phyloP scores from a whole-genome alignment of 345 rosid genomes.

The Bretschneidera sinensis region DNA sequence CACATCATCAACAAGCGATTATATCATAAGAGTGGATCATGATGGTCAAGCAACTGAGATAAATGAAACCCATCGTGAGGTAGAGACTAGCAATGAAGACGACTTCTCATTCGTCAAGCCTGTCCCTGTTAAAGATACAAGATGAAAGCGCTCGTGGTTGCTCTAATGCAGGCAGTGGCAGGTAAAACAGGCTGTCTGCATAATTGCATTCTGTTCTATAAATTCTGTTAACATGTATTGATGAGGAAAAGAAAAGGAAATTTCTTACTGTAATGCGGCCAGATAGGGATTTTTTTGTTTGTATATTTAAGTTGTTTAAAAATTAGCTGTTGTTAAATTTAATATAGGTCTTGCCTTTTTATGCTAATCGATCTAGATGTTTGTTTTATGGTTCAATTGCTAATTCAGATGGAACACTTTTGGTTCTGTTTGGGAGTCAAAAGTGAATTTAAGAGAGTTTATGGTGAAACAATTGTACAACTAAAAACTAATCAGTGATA shows the following conservation, averaged over 20 bases:
- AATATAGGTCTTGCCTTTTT: neutral
- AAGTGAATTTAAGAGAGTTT: no score
- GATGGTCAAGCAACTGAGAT: constrained; percentile 28
- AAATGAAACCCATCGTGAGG: constrained; percentile 23
- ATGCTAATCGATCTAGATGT: no score
- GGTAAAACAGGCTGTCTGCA: neutral
- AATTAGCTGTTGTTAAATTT: neutral
- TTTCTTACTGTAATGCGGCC: neutral
- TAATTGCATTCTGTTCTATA: constrained; percentile 1
- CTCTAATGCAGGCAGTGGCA: neutral
- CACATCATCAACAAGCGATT: constrained; percentile 22
- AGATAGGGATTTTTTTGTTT: neutral
- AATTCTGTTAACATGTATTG: no score
- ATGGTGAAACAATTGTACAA: no score
- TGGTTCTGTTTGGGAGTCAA: no score
- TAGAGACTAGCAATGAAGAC: constrained; percentile 30
- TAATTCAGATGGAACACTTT: no score
- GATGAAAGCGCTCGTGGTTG: constrained; percentile 12
- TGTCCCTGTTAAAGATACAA: constrained; percentile 29
- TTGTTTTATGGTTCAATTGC: no score
- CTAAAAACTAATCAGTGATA: no score
- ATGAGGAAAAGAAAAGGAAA: neutral
- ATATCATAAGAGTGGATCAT: constrained; percentile 33
- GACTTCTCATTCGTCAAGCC: constrained; percentile 72
- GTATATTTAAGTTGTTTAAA: neutral